Evolutionary conservation across 2,329 filamentous ascomycete genomes (phyloP).

Genomic region (Pleurostoma richardsiae): DNA sequence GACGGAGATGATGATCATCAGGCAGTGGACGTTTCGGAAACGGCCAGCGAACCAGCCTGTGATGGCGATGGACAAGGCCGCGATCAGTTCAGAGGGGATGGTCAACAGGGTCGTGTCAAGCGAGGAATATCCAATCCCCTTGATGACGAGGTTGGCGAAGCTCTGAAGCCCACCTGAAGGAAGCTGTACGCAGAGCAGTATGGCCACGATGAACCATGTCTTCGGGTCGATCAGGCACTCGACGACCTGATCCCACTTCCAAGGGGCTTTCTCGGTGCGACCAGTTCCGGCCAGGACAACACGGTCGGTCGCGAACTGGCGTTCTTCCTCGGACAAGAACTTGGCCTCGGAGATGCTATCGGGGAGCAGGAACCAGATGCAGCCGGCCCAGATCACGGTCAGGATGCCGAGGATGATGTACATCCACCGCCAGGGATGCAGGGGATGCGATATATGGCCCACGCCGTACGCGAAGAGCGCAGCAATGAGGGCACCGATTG

Average conservation of each 20-base stretch:
- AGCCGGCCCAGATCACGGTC: slow-evolving; percentile 46
- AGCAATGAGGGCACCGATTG: slow-evolving; percentile 39
- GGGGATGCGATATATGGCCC: slow-evolving; percentile 41
- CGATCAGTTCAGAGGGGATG: slow-evolving; percentile 52
- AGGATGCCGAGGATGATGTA: slow-evolving; percentile 47
- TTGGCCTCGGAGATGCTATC: slow-evolving; percentile 48
- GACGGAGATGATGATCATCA: slow-evolving; percentile 45
- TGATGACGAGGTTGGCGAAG: slow-evolving; percentile 53
- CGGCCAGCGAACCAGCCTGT: slow-evolving; percentile 46
- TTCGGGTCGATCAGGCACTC: slow-evolving; percentile 55
- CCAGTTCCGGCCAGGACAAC: slow-evolving; percentile 47
- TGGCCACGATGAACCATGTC: slow-evolving; percentile 52
- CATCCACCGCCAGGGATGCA: slow-evolving; percentile 53
- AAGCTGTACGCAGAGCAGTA: slow-evolving; percentile 50
- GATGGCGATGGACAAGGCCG: slow-evolving; percentile 39
- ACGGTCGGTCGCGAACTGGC: slow-evolving; percentile 38
- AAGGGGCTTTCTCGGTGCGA: slow-evolving; percentile 39
- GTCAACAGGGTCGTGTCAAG: slow-evolving; percentile 52
- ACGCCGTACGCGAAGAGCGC: slow-evolving; percentile 50
- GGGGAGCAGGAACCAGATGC: slow-evolving; percentile 43
- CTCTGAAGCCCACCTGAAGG: slow-evolving; percentile 58
- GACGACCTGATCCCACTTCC: slow-evolving; percentile 43
- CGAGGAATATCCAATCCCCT: slow-evolving; percentile 49
- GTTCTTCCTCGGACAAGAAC: slow-evolving; percentile 52
- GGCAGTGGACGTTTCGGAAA: slow-evolving; percentile 44